Conservation (phyloP, 495 filamentous ascomycete genomes). For the Neurospora africana region DNA sequence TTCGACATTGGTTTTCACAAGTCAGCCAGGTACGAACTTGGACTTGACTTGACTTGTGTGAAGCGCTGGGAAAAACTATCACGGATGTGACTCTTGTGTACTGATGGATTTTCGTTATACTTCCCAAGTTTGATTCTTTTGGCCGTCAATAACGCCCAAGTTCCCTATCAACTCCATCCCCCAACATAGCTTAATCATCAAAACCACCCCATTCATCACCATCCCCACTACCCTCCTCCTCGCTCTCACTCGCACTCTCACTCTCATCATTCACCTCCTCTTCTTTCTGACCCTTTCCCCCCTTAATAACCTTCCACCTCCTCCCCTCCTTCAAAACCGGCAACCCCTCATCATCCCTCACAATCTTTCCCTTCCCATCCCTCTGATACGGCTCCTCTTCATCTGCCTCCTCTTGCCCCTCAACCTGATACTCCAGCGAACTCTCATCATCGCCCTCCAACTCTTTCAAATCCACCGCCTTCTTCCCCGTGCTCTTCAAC, state of each 20-base stretch:
- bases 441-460: slow-evolving; percentile 20
- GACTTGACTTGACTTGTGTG: too few relatives aligned
- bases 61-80: too few relatives aligned
- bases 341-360: slow-evolving; percentile 14
- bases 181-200: slow-evolving; percentile 22
- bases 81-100: neutral
- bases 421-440: slow-evolving; percentile 12
- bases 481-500: slow-evolving; percentile 21
- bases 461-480: slow-evolving; percentile 10
- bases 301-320: slow-evolving; percentile 21
- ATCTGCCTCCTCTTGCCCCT: neutral
- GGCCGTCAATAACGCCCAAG: neutral
- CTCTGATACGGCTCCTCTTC: slow-evolving; percentile 19
- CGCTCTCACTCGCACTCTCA: neutral
- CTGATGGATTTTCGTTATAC: neutral
- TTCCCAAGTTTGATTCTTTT: neutral
- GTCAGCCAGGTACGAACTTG: too few relatives aligned
- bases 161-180: neutral
- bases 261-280: slow-evolving; percentile 4
- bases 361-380: slow-evolving; percentile 18
- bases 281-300: slow-evolving; percentile 15
- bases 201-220: slow-evolving; percentile 39
- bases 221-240: slow-evolving; percentile 6
- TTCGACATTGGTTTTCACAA: too few relatives aligned
- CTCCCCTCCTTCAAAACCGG: neutral